A percentile compares a stretch with the other conserved stretches of the same genome.
phyloP scores from a whole-genome alignment of 2,329 filamentous ascomycete genomes.

The Fusarium chuoi region DNA sequence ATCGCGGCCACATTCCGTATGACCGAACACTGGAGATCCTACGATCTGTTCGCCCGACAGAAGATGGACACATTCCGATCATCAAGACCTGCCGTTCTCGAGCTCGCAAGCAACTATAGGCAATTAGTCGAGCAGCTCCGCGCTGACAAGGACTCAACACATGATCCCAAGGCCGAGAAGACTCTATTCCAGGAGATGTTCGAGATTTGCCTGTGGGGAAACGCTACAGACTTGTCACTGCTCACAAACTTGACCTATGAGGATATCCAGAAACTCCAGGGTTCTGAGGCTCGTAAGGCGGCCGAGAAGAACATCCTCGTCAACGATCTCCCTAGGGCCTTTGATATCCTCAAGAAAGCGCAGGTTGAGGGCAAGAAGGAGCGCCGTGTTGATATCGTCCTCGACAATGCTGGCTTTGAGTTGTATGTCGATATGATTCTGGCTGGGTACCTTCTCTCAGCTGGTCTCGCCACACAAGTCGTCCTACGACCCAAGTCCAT shows the following conservation, averaged over 20 bases:
- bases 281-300: slow-evolving; percentile 83
- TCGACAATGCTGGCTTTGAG: slow-evolving; percentile 98
- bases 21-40: slow-evolving; percentile 85
- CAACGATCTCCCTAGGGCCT: slow-evolving; percentile 83
- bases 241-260: slow-evolving; percentile 91
- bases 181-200: slow-evolving; percentile 91
- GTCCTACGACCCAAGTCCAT: slow-evolving; percentile 94
- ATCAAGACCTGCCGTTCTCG: slow-evolving; percentile 85
- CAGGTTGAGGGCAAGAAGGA: slow-evolving; percentile 72
- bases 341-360: slow-evolving; percentile 73
- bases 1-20: slow-evolving; percentile 81
- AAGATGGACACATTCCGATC: slow-evolving; percentile 94
- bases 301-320: slow-evolving; percentile 92
- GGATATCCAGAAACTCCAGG: slow-evolving; percentile 96
- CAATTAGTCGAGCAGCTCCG: slow-evolving; percentile 76
- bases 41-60: slow-evolving; percentile 89
- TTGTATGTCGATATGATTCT: slow-evolving; percentile 94
- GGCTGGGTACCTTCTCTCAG: slow-evolving; percentile 86
- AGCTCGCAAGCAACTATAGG: slow-evolving; percentile 82
- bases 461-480: slow-evolving; percentile 85
- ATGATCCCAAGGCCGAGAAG: slow-evolving; percentile 75
- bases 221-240: slow-evolving; percentile 93
- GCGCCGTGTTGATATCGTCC: slow-evolving; percentile 88
- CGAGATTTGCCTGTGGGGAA: slow-evolving; percentile 97
- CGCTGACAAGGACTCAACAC: slow-evolving; percentile 60